A percentile compares a stretch with the other conserved stretches of the same genome.
phyloP scores from a whole-genome alignment of 2,329 filamentous ascomycete species.

The Botrytis aclada region DNA sequence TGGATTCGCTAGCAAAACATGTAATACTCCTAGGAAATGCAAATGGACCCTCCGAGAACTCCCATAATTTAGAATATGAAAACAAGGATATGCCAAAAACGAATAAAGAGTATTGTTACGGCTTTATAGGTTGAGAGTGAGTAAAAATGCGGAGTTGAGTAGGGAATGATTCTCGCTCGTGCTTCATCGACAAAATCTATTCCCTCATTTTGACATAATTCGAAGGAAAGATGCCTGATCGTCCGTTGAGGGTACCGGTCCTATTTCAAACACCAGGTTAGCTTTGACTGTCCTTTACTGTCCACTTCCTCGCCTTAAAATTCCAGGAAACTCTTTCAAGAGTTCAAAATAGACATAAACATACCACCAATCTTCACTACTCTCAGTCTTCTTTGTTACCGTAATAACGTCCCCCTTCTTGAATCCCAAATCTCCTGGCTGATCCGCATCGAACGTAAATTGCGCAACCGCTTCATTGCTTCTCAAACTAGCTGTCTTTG shows the following conservation, averaged over 20 bases:
- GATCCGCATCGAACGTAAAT: conserved; percentile 92
- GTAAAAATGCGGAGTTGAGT: background rate
- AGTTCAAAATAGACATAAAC: conserved; percentile 37
- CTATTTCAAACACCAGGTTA: conserved; percentile 40
- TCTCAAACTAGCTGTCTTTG: conserved; percentile 54
- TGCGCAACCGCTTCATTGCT: conserved; percentile 85
- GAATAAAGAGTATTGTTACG: background rate
- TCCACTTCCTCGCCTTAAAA: no score
- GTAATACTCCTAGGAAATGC: background rate
- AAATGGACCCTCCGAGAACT: background rate
- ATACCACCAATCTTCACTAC: conserved; percentile 91
- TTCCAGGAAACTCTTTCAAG: background rate
- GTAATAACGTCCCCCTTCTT: conserved; percentile 98
- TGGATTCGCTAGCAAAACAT: background rate
- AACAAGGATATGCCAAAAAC: background rate
- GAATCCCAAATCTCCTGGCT: conserved; percentile 88
- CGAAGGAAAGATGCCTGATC: conserved; percentile 90
- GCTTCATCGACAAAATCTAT: conserved; percentile 30
- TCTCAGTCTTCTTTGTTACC: conserved; percentile 90
- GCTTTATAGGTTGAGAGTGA: background rate
- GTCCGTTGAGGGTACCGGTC: conserved; percentile 84
- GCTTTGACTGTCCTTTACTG: background rate
- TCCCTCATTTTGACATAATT: conserved; percentile 68
- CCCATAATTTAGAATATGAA: background rate
- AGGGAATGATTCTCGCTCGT: background rate